Evolutionary conservation across 2,329 filamentous ascomycete genomes (phyloP).

Genomic region (Colletotrichum orbiculare): DNA sequence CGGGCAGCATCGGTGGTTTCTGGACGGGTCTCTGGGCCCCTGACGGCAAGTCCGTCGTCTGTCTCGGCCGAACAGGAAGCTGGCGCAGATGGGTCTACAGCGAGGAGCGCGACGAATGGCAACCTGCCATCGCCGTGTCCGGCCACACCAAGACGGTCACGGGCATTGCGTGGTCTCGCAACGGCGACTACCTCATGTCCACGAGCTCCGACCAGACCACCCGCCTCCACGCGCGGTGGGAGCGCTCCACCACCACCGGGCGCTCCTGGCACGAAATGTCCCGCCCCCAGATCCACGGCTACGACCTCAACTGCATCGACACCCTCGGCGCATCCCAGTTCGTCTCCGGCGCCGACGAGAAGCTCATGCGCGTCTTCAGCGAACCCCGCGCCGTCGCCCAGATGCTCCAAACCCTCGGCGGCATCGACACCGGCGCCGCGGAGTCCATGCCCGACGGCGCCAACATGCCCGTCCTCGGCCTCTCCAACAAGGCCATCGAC

Average conservation of each 20-base stretch:
- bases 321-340: conserved; percentile 79
- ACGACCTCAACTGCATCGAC: conserved; percentile 95
- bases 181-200: conserved; percentile 86
- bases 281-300: conserved; percentile 95
- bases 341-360: conserved; percentile 95
- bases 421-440: conserved; percentile 56
- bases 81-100: conserved; percentile 88
- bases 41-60: conserved; percentile 78
- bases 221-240: conserved; percentile 85
- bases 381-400: conserved; percentile 86
- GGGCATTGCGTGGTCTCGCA: conserved; percentile 84
- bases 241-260: conserved; percentile 48
- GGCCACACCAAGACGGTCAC: conserved; percentile 88
- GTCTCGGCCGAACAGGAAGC: conserved; percentile 89
- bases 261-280: conserved; percentile 94
- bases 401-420: conserved; percentile 76
- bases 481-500: conserved; percentile 94
- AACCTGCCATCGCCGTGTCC: conserved; percentile 79
- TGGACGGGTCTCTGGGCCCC: conserved; percentile 96
- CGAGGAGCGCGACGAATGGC: conserved; percentile 73
- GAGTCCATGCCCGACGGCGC: conserved; percentile 82
- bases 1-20: conserved; percentile 94
- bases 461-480: conserved; percentile 91
- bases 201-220: conserved; percentile 95
- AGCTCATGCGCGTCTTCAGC: conserved; percentile 94